These are phyloP conservation scores for Biscogniauxia marginata DNA, from an alignment of 2,329 filamentous ascomycete genomes.

Conservation along the genomic window DNA sequence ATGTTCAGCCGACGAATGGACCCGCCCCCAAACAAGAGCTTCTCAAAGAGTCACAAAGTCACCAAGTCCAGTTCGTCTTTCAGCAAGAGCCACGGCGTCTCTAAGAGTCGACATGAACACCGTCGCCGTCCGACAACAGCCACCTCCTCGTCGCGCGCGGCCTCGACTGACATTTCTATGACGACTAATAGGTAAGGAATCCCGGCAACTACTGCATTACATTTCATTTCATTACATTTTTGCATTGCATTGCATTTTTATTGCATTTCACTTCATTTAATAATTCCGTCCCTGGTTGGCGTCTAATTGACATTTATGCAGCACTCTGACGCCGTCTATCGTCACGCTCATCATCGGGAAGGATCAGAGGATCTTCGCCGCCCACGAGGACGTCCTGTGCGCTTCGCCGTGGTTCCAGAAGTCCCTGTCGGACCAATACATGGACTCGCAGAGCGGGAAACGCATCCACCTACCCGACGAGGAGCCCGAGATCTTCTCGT, in stretches of 20 bases:
- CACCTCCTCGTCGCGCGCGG: conserved; percentile 35
- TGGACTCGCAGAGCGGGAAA: conserved; percentile 57
- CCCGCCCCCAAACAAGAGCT: conserved; percentile 47
- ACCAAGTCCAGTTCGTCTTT: conserved; percentile 54
- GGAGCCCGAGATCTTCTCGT: conserved; percentile 87
- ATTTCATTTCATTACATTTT: background rate
- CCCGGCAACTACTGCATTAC: background rate
- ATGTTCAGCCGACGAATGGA: conserved; percentile 53
- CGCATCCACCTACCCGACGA: conserved; percentile 80
- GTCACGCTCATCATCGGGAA: conserved; percentile 79
- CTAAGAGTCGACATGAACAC: conserved; percentile 54
- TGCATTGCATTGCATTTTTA: background rate
- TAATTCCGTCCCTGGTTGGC: too few relatives aligned
- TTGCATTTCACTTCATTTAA: too few relatives aligned
- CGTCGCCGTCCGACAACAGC: conserved; percentile 49
- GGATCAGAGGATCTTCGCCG: conserved; percentile 84
- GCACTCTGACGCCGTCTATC: conserved; percentile 64
- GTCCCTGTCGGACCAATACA: conserved; percentile 61
- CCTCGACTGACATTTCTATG: conserved; percentile 37
- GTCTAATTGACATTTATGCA: conserved; percentile 29
- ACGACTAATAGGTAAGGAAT: conserved; percentile 44
- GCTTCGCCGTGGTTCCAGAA: conserved; percentile 76
- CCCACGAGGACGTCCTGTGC: conserved; percentile 81
- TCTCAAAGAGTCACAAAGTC: conserved; percentile 50
- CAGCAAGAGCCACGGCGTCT: conserved; percentile 52